Evolutionary conservation across 805 yeast genomes (phyloP).

Genomic region (Ogataea henricii): DNA sequence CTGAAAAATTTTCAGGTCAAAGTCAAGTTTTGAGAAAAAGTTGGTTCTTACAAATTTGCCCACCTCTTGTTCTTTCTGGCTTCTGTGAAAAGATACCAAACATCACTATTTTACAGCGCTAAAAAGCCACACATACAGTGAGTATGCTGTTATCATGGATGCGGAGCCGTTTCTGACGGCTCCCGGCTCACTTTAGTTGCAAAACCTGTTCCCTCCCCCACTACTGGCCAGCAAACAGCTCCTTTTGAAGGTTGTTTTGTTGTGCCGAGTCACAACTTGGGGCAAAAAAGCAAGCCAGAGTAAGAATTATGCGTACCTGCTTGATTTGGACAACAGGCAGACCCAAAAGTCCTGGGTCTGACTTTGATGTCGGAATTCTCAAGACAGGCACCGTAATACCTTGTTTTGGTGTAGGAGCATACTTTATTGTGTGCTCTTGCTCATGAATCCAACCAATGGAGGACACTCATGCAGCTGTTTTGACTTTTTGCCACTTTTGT

Average conservation of each 20-base stretch:
- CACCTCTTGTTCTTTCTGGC: background rate
- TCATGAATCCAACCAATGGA: constrained; percentile 43
- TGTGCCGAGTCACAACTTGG: background rate
- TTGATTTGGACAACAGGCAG: constrained; percentile 14
- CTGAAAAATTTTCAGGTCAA: constrained; percentile 2
- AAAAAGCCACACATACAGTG: background rate
- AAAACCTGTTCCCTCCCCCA: background rate
- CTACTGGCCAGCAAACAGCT: background rate
- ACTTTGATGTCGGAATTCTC: constrained; percentile 11
- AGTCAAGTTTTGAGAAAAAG: background rate
- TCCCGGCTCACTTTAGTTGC: background rate
- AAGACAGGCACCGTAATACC: constrained; percentile 21
- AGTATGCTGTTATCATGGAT: background rate
- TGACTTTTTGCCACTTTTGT: constrained; percentile 30
- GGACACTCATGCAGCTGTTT: constrained; percentile 52
- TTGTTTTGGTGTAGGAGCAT: constrained; percentile 14
- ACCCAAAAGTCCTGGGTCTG: constrained; percentile 10
- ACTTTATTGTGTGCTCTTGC: constrained; percentile 26
- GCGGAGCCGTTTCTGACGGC: background rate
- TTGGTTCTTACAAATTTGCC: background rate
- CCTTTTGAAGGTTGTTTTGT: no score
- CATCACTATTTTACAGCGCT: background rate
- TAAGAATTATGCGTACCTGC: constrained; percentile 35
- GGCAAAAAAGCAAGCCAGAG: constrained; percentile 33
- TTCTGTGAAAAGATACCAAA: background rate